Evolutionary conservation across 2,329 filamentous ascomycete genomes (phyloP).

Genomic region (Fusarium sp.): DNA sequence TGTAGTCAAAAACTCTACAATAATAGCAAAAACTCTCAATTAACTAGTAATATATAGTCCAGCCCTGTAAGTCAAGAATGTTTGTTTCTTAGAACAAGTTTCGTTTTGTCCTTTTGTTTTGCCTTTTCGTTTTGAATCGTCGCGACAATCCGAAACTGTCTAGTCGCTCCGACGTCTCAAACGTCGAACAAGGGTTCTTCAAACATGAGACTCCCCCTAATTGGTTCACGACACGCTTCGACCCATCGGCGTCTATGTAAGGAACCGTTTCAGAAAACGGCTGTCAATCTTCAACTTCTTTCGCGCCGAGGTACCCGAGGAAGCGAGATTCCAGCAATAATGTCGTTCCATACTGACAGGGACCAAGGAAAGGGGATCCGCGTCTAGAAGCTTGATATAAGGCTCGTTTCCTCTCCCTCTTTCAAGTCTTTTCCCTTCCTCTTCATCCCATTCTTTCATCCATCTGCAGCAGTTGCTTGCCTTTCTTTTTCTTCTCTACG

Average conservation of each 20-base stretch:
- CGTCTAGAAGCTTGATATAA: constrained; percentile 14
- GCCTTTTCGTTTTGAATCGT: background rate
- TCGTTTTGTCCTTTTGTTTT: background rate
- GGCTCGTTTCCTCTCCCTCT: background rate
- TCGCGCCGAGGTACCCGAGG: background rate
- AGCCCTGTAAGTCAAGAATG: background rate
- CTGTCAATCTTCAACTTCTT: background rate
- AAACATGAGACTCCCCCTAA: constrained; percentile 14
- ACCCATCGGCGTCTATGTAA: constrained; percentile 28
- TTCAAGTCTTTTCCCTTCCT: background rate
- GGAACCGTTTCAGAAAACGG: constrained; percentile 40
- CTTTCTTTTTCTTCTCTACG: constrained; percentile 43
- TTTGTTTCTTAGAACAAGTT: constrained; percentile 12
- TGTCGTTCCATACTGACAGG: background rate
- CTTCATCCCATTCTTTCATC: constrained; percentile 43
- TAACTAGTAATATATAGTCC: accelerated
- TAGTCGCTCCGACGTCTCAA: constrained; percentile 35
- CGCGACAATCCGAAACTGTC: constrained; percentile 23
- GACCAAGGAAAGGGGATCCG: constrained; percentile 10
- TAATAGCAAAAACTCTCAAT: accelerated
- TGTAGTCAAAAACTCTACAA: background rate
- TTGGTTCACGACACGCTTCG: background rate
- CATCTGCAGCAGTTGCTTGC: constrained; percentile 44
- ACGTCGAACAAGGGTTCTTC: constrained; percentile 30
- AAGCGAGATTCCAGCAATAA: constrained; percentile 43